A percentile compares a stretch with the other conserved stretches of the same genome.
Evolutionary conservation across 106 monocot genomes (phyloP).

Genomic region (Platanthera guangdongensis): DNA sequence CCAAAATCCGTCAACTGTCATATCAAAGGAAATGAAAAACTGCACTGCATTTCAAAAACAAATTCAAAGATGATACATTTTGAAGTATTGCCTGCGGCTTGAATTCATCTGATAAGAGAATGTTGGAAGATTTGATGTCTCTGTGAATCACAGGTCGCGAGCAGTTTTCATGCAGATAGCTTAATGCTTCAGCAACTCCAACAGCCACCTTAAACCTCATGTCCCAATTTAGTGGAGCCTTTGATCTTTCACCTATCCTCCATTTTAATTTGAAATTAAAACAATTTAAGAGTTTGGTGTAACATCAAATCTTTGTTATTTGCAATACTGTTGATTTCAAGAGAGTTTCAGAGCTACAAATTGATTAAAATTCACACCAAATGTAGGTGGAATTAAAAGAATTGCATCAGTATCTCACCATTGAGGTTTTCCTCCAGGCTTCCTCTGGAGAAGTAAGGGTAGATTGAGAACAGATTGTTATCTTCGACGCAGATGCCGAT

Average conservation of each 20-base stretch:
- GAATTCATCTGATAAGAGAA: conserved; percentile 67
- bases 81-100: conserved; percentile 46
- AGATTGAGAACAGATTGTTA: conserved; percentile 52
- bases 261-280: not conserved
- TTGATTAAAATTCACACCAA: too few species aligned
- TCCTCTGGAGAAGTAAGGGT: conserved; percentile 58
- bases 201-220: conserved; percentile 66
- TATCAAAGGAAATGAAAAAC: not conserved
- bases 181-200: conserved; percentile 59
- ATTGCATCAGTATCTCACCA: conserved; percentile 19
- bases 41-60: not conserved
- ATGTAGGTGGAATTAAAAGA: not conserved
- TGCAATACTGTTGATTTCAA: too few species aligned
- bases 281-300: not conserved
- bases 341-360: too few species aligned
- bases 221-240: conserved; percentile 53
- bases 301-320: not conserved
- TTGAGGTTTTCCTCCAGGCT: conserved; percentile 83
- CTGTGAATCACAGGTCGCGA: conserved; percentile 62
- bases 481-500: conserved; percentile 56
- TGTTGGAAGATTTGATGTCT: conserved; percentile 94
- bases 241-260: conserved; percentile 35
- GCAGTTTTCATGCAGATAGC: conserved; percentile 46
- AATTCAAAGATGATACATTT: not conserved
- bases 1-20: conserved; percentile 21